Percentiles rank a stretch among this genome's conserved stretches.
phyloP scores from a whole-genome alignment of 2,329 filamentous ascomycete species.

The Phialemonium atrogriseum region DNA sequence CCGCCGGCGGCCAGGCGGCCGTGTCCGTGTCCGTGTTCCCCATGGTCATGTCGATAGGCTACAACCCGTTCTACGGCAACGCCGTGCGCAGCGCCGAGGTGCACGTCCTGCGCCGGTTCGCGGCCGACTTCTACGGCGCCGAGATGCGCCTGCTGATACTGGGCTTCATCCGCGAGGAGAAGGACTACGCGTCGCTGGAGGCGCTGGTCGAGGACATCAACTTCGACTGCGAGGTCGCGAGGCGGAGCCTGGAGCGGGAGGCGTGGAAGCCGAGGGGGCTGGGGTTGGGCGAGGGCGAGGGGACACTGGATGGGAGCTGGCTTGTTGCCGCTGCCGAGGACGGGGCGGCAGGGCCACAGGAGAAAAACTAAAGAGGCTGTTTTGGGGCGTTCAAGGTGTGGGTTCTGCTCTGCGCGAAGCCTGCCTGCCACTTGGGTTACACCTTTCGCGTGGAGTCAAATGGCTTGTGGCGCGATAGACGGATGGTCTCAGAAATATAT shows the following conservation, averaged over 20 bases:
- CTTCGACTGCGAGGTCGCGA: slow-evolving; percentile 78
- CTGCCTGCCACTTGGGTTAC: too few relatives aligned
- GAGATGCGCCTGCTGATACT: slow-evolving; percentile 72
- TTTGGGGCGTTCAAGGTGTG: too few relatives aligned
- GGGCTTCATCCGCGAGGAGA: slow-evolving; percentile 84
- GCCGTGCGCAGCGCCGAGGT: slow-evolving; percentile 79
- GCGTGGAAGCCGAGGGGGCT: slow-evolving; percentile 45
- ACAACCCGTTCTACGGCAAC: slow-evolving; percentile 98
- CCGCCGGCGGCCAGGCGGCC: slow-evolving; percentile 12
- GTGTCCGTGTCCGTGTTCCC: slow-evolving; percentile 51
- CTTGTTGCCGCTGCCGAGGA: slow-evolving; percentile 21
- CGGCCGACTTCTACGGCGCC: slow-evolving; percentile 74
- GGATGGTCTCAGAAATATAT: too few relatives aligned
- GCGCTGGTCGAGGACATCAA: slow-evolving; percentile 81
- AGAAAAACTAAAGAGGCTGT: too few relatives aligned
- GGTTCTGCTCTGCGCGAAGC: too few relatives aligned
- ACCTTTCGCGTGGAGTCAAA: too few relatives aligned
- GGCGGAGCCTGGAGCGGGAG: slow-evolving; percentile 59
- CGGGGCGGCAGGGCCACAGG: too few relatives aligned
- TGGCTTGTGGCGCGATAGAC: too few relatives aligned
- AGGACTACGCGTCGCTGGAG: slow-evolving; percentile 78
- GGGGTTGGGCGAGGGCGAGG: slow-evolving; percentile 18
- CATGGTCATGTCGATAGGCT: slow-evolving; percentile 91
- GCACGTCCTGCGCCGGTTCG: slow-evolving; percentile 74
- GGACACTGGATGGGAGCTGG: slow-evolving; percentile 29